Conservation (phyloP, 345 rosid species). For the Dipteronia sinensis region DNA sequence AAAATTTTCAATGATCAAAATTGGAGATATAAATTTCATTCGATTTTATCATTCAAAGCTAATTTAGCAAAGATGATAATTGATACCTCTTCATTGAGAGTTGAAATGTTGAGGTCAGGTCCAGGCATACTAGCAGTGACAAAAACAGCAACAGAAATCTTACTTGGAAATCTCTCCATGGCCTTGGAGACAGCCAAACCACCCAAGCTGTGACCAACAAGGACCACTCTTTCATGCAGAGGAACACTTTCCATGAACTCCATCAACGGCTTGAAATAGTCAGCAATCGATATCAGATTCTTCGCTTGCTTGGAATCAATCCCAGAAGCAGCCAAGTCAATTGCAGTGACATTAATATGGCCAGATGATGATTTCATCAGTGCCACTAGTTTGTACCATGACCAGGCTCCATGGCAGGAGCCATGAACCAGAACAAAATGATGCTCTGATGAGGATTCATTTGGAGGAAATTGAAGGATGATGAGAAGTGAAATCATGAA, state of each 20-base stretch:
- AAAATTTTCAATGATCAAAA: not conserved
- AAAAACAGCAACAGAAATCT: slow-evolving; percentile 34
- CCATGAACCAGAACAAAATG: slow-evolving; percentile 51
- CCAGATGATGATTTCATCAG: slow-evolving; percentile 29
- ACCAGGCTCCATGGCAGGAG: slow-evolving; percentile 46
- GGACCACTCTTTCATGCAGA: slow-evolving; percentile 32
- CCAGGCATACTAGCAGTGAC: slow-evolving; percentile 44
- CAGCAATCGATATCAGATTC: slow-evolving; percentile 24
- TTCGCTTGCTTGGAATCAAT: slow-evolving; percentile 27
- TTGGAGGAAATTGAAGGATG: slow-evolving; percentile 1
- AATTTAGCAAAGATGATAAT: too few species aligned
- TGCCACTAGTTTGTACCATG: slow-evolving; percentile 39
- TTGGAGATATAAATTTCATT: not conserved
- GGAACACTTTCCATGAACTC: slow-evolving; percentile 31
- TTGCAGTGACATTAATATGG: slow-evolving; percentile 34
- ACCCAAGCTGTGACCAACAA: slow-evolving; percentile 46
- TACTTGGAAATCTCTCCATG: slow-evolving; percentile 41
- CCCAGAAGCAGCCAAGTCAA: slow-evolving; percentile 46
- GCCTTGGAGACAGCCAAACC: slow-evolving; percentile 41
- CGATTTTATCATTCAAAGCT: not conserved
- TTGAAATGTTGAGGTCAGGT: slow-evolving; percentile 35
- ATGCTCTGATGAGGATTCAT: not conserved
- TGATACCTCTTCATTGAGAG: slow-evolving; percentile 35
- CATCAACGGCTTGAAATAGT: slow-evolving; percentile 38
- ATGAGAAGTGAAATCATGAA: not conserved